Evolutionary conservation across 768 basidiomycete species (phyloP).

Genomic region (Tubosaeta sp.): DNA sequence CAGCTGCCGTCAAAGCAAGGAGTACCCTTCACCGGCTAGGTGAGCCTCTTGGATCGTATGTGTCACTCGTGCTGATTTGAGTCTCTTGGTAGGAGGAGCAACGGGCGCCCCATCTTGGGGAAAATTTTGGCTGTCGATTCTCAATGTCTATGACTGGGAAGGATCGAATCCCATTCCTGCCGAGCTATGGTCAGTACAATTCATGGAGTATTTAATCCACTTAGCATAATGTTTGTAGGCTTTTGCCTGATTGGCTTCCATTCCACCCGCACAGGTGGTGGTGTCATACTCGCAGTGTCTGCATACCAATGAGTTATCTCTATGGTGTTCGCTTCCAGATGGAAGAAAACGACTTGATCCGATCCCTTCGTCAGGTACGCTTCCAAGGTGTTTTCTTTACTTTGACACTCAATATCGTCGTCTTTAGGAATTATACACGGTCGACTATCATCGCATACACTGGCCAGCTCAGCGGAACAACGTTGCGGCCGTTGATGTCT

Average conservation of each 20-base stretch:
- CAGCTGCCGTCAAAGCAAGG: constrained; percentile 76
- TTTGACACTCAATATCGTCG: neutral
- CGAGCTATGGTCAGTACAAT: constrained; percentile 72
- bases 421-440: constrained; percentile 73
- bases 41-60: constrained; percentile 19
- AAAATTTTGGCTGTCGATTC: too few species aligned
- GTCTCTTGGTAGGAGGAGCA: too few species aligned
- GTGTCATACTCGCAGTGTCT: constrained; percentile 92
- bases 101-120: too few species aligned
- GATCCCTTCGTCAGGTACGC: constrained; percentile 66
- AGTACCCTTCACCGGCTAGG: constrained; percentile 82
- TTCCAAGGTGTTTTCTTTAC: neutral
- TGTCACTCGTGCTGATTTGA: neutral
- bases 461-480: constrained; percentile 93
- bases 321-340: constrained; percentile 67
- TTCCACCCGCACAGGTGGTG: constrained; percentile 97
- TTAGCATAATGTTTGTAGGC: constrained; percentile 42
- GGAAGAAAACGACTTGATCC: constrained; percentile 71
- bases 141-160: too few species aligned
- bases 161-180: constrained; percentile 73
- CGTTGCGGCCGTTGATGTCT: constrained; percentile 72
- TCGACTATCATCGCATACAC: constrained; percentile 76
- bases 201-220: neutral
- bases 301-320: constrained; percentile 87
- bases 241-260: constrained; percentile 86